Conservation (phyloP, 192 early-diverging fungal species). For the Podila epicladia region DNA sequence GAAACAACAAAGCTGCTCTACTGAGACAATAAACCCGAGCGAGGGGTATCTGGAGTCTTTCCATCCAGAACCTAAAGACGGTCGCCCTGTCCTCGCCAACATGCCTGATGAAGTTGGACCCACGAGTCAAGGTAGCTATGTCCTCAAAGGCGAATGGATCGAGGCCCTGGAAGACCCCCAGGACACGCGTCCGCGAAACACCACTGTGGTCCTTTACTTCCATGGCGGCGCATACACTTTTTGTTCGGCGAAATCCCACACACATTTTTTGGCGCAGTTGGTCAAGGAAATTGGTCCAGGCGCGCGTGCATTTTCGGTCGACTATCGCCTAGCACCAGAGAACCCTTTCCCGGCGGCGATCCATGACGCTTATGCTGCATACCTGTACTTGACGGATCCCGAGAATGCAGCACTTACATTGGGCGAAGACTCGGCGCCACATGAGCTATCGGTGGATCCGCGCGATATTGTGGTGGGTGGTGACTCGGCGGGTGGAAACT, state of each 20-base stretch:
- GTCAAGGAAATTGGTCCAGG: constrained; percentile 36
- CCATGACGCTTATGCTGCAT: constrained; percentile 83
- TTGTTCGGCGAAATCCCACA: constrained; percentile 23
- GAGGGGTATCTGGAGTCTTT: constrained; percentile 24
- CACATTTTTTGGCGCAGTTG: constrained; percentile 6
- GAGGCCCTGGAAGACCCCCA: constrained; percentile 6
- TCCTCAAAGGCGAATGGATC: constrained; percentile 38
- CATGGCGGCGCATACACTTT: constrained; percentile 32
- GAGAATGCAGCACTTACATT: constrained; percentile 53
- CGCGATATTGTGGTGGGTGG: constrained; percentile 70
- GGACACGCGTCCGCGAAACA: constrained; percentile 10
- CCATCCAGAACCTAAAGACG: constrained; percentile 2
- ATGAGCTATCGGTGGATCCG: constrained; percentile 52
- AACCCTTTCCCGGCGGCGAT: constrained; percentile 86
- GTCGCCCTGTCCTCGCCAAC: constrained; percentile 8
- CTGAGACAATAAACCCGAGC: constrained; percentile 23
- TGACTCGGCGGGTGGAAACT: constrained; percentile 76
- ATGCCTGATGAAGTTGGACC: constrained; percentile 32
- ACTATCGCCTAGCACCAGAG: constrained; percentile 87
- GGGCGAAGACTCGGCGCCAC: neutral
- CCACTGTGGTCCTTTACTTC: constrained; percentile 30
- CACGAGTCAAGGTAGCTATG: constrained; percentile 9
- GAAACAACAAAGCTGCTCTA: neutral
- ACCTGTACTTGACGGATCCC: constrained; percentile 68
- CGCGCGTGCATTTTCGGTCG: constrained; percentile 52